Conservation (phyloP, 1,139 yeast species). For the Geotrichum reessii region DNA sequence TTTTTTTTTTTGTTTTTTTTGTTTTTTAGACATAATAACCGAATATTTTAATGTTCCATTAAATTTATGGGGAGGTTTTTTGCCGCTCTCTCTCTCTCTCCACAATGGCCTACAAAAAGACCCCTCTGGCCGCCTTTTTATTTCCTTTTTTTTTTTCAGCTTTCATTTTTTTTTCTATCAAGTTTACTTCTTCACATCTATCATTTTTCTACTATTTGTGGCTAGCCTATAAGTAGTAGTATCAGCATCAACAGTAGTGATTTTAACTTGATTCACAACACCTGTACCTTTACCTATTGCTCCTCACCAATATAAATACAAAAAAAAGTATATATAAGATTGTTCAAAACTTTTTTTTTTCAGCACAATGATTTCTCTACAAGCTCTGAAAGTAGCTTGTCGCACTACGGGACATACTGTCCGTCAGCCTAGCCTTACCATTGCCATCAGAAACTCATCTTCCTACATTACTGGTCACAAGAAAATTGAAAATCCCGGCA, state of each 20-base stretch:
- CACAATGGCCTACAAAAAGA: neutral
- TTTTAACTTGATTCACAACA: neutral
- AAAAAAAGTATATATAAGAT: no score
- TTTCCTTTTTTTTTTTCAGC: neutral
- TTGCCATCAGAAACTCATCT: neutral
- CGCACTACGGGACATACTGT: neutral
- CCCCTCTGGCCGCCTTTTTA: neutral
- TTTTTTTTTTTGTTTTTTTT: neutral
- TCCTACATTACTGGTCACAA: conserved; percentile 46
- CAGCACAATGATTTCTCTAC: neutral
- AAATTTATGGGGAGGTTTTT: no score
- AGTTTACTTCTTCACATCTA: neutral
- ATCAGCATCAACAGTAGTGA: no score
- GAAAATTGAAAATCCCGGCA: conserved; percentile 42
- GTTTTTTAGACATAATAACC: no score
- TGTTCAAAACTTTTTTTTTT: neutral
- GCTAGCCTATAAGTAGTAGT: neutral
- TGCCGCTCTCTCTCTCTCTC: neutral
- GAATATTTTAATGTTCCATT: no score
- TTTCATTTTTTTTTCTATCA: neutral
- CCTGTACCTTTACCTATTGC: neutral
- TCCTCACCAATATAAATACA: neutral
- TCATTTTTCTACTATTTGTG: neutral
- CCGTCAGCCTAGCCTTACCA: neutral
- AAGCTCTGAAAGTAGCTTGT: neutral